Percentiles rank a stretch among this genome's conserved stretches.
These are phyloP conservation scores for Amaranthus cruentus DNA, from an alignment of 148 eudicot genomes.

Conservation along the genomic window DNA sequence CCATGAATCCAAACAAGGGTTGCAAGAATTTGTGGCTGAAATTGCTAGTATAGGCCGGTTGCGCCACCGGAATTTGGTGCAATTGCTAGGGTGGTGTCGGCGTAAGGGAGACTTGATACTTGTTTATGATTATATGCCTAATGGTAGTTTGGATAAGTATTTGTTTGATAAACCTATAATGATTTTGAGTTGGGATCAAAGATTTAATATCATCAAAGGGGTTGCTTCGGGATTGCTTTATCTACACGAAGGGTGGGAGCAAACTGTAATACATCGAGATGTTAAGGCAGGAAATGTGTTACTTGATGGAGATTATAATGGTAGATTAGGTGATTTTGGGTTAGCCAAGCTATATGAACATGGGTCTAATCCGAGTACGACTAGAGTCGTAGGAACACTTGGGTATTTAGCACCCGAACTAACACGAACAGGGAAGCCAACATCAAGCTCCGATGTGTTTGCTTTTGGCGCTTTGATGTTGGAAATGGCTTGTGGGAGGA, in stretches of 20 bases:
- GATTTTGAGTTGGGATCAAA: conserved; percentile 57
- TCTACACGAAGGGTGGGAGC: conserved; percentile 82
- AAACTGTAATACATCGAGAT: conserved; percentile 79
- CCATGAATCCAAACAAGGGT: conserved; percentile 67
- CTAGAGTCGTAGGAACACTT: conserved; percentile 77
- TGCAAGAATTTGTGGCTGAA: conserved; percentile 63
- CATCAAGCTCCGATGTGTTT: conserved; percentile 63
- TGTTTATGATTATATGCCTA: conserved; percentile 83
- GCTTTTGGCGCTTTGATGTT: conserved; percentile 84
- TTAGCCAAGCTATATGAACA: conserved; percentile 75
- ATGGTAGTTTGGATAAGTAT: conserved; percentile 73
- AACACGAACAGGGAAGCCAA: conserved; percentile 83
- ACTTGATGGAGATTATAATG: conserved; percentile 61
- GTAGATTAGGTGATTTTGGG: conserved; percentile 70
- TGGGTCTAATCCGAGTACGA: conserved; percentile 62
- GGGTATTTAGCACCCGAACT: conserved; percentile 86
- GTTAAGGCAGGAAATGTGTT: conserved; percentile 73
- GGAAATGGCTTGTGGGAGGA: conserved; percentile 77
- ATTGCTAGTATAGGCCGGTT: conserved; percentile 64
- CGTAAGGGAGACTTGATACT: conserved; percentile 57
- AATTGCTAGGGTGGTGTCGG: conserved; percentile 72
- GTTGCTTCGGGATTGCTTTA: conserved; percentile 71
- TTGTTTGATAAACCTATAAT: conserved; percentile 38
- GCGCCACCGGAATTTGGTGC: conserved; percentile 68
- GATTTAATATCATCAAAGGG: conserved; percentile 68